These are phyloP conservation scores for Astrothelium macrocarpum DNA, from an alignment of 495 filamentous ascomycete species.

Conservation along the genomic window DNA sequence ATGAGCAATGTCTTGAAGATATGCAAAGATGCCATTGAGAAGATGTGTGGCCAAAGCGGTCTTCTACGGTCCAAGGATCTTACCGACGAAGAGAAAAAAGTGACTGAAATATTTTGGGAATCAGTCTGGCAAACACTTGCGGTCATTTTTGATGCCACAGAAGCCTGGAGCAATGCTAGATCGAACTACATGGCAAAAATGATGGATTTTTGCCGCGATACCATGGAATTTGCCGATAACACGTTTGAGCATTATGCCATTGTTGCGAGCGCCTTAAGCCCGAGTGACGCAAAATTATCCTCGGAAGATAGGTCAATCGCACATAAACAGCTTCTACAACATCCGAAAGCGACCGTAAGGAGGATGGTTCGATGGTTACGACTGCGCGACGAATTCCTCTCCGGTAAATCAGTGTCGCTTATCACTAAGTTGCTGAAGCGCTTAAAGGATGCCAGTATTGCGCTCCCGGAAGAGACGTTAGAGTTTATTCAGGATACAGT, in stretches of 20 bases:
- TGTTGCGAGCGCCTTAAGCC: conserved; percentile 51
- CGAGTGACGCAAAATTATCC: conserved; percentile 23
- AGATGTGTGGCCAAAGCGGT: conserved; percentile 76
- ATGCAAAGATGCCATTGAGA: conserved; percentile 63
- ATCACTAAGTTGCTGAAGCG: conserved; percentile 63
- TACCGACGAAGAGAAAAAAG: conserved; percentile 47
- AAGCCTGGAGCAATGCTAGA: conserved; percentile 51
- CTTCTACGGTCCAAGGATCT: conserved; percentile 58
- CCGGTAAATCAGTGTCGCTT: conserved; percentile 58
- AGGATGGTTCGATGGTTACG: conserved; percentile 73
- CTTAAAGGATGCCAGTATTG: conserved; percentile 58
- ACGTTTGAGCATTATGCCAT: conserved; percentile 76
- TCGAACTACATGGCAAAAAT: conserved; percentile 57
- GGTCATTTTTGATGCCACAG: conserved; percentile 73
- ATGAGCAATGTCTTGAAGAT: conserved; percentile 62
- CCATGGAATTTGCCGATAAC: conserved; percentile 82
- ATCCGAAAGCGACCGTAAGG: conserved; percentile 54
- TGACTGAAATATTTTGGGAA: conserved; percentile 69
- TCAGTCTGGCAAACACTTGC: conserved; percentile 67
- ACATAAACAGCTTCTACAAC: conserved; percentile 44
- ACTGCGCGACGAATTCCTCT: conserved; percentile 74
- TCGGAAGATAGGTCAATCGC: conserved; percentile 5
- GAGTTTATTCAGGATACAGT: conserved; percentile 52
- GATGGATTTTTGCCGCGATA: conserved; percentile 86
- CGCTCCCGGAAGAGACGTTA: conserved; percentile 50